Evolutionary conservation across 2,329 filamentous ascomycete genomes (phyloP).

Genomic region (Fragosphaeria purpurea): DNA sequence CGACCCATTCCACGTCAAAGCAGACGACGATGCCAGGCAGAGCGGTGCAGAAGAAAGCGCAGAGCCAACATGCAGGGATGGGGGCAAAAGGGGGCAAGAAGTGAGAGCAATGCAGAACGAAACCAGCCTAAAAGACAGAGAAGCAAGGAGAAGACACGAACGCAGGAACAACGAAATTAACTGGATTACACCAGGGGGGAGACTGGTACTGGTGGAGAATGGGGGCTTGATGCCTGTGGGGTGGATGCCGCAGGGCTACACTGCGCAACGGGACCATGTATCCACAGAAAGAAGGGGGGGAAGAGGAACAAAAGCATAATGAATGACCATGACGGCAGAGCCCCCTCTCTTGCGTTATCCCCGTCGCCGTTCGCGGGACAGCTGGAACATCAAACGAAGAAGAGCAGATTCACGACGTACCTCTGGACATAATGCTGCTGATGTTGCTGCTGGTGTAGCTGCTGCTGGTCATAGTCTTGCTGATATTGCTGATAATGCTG

Average conservation of each 20-base stretch:
- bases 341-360: too few relatives aligned
- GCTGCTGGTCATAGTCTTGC: slow-evolving; percentile 1
- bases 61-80: too few relatives aligned
- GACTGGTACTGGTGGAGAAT: slow-evolving; percentile 2
- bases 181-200: neutral
- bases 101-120: too few relatives aligned
- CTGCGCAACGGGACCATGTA: neutral
- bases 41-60: neutral
- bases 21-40: too few relatives aligned
- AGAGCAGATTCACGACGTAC: too few relatives aligned
- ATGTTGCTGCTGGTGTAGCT: neutral
- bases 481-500: slow-evolving; percentile 4
- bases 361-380: too few relatives aligned
- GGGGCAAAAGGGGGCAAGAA: too few relatives aligned
- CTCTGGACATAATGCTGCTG: neutral
- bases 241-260: slow-evolving; percentile 1
- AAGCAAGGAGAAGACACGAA: neutral
- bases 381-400: too few relatives aligned
- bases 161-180: slow-evolving; percentile 4
- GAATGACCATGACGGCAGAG: neutral
- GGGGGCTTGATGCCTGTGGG: neutral
- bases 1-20: too few relatives aligned
- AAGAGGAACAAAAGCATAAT: neutral
- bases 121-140: too few relatives aligned
- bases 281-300: neutral